These are phyloP conservation scores for Hemileia vastatrix DNA, from an alignment of 1,284 basidiomycete species.

Conservation along the genomic window DNA sequence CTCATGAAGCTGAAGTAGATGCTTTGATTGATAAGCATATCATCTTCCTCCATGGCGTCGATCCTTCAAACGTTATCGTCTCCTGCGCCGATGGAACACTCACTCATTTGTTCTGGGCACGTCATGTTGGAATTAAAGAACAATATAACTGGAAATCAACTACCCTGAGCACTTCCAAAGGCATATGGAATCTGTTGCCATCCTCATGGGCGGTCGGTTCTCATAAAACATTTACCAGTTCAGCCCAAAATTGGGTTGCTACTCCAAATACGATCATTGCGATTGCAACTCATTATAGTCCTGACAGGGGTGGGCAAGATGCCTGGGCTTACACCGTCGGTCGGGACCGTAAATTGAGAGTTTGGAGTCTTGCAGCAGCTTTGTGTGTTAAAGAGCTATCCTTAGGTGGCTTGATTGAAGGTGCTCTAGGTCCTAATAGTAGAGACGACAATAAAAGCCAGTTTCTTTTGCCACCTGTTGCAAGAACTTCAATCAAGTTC, in stretches of 20 bases:
- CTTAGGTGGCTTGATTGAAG: too few relatives aligned
- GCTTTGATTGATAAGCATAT: conserved; percentile 14
- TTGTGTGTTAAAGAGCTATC: conserved; percentile 35
- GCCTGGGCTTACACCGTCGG: conserved; percentile 71
- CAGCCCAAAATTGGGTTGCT: conserved; percentile 22
- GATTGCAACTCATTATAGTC: conserved; percentile 6
- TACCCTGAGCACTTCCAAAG: conserved; percentile 1
- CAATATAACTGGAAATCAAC: conserved; percentile 14
- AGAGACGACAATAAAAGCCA: too few relatives aligned
- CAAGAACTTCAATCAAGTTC: conserved; percentile 12
- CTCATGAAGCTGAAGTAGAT: conserved; percentile 12
- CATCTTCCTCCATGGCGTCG: conserved; percentile 14
- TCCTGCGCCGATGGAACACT: conserved; percentile 14
- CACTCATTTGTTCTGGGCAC: conserved; percentile 20
- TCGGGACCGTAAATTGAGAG: conserved; percentile 69
- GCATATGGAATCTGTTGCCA: conserved; percentile 15
- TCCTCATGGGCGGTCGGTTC: too few relatives aligned
- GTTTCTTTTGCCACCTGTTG: conserved; percentile 15
- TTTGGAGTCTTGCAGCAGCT: conserved; percentile 55
- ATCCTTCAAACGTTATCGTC: conserved; percentile 17
- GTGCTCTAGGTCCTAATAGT: too few relatives aligned
- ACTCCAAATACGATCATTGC: conserved; percentile 15
- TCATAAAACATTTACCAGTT: conserved; percentile 19
- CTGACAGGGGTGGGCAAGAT: conserved; percentile 6
- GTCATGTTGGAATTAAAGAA: conserved; percentile 12